Evolutionary conservation across 1,139 yeast genomes (phyloP).

Genomic region (Wickerhamomyces sp.): DNA sequence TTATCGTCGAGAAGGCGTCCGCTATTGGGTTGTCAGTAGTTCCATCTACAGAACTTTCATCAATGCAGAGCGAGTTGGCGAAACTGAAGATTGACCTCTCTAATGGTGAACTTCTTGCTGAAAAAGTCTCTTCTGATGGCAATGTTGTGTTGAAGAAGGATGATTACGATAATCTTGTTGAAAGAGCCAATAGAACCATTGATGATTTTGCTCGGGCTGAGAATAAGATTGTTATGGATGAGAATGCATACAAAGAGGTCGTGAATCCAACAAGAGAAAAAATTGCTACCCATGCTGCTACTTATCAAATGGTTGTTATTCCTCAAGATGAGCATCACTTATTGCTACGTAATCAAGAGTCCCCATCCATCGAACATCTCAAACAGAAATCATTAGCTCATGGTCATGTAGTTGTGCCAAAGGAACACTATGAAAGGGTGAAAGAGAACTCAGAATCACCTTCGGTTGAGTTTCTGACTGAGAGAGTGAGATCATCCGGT

Average conservation of each 20-base stretch:
- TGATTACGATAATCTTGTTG: conserved; percentile 26
- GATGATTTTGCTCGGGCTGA: conserved; percentile 12
- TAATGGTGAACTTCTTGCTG: conserved; percentile 19
- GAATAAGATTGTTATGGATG: conserved; percentile 11
- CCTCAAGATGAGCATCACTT: conserved; percentile 26
- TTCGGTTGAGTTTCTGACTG: conserved; percentile 13
- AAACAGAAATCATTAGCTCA: conserved; percentile 21
- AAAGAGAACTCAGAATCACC: conserved; percentile 4
- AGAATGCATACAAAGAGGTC: conserved; percentile 19
- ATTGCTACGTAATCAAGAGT: conserved; percentile 23
- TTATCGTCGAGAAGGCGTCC: conserved; percentile 18
- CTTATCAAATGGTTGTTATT: conserved; percentile 25
- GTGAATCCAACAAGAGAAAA: conserved; percentile 15
- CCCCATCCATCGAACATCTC: conserved; percentile 26
- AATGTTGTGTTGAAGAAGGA: conserved; percentile 26
- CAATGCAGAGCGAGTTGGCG: conserved; percentile 22
- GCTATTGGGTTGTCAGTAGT: conserved; percentile 28
- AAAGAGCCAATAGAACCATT: conserved; percentile 18
- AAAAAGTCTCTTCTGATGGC: conserved; percentile 21
- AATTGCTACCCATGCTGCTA: conserved; percentile 18
- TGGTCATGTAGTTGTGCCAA: conserved; percentile 25
- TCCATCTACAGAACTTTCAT: conserved; percentile 25
- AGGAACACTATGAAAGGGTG: conserved; percentile 20
- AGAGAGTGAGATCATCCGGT: conserved; percentile 21
- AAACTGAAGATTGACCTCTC: conserved; percentile 20